Base-by-base conservation (phyloP, 2,329 filamentous ascomycete species). In the Colletotrichum sp. region DNA sequence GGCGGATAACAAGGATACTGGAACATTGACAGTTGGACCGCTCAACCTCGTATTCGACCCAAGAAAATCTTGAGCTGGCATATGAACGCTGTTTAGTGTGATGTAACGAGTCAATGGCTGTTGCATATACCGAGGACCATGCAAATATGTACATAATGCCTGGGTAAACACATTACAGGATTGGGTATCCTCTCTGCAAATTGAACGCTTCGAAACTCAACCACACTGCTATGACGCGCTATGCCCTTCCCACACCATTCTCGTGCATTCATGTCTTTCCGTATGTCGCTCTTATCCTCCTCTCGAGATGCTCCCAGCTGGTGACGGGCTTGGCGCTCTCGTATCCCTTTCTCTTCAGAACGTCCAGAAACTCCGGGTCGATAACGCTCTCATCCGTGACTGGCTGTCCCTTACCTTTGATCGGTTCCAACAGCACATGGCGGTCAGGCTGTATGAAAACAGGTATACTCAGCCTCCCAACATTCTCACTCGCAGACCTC, bases 361-460 rank as follows among this genome's bases (percentile, higher is more conserved):
- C 77, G 3, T 77, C 71, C 57, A 75, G 13, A 1, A 78, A 78
- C n/a, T 77, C 75, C 3, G 60, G 26, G 16, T 39, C 30, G 10
- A 65, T 9, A 5, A 5, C 60, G 8, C 9, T 2, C 3, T 52
- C 65, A 7, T 36, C n/a, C 6, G 15, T n/a, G 12, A 26, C 55
- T 18, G 49, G 39, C 36, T 44, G 13, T 4, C 36, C 63, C 9
- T 13, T 12, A 15, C 21, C 36, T 12, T 15, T 32, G 36, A 78
- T 67, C 4, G 77, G 77, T 15, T 69, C 77, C 26, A 78, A 12
- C 18, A 78, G 16, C 15, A 78, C 75, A 10, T 77, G 62, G 4
- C 72, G 68, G 18, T 78, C 77, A 4, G 77, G 77, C 68, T 78
- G 77, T 15, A 78, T 72, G 55, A 78, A 78, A 1, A 78, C 68